Base-by-base conservation (phyloP, 768 basidiomycete species). In the Cystobasidium tubakii region DNA sequence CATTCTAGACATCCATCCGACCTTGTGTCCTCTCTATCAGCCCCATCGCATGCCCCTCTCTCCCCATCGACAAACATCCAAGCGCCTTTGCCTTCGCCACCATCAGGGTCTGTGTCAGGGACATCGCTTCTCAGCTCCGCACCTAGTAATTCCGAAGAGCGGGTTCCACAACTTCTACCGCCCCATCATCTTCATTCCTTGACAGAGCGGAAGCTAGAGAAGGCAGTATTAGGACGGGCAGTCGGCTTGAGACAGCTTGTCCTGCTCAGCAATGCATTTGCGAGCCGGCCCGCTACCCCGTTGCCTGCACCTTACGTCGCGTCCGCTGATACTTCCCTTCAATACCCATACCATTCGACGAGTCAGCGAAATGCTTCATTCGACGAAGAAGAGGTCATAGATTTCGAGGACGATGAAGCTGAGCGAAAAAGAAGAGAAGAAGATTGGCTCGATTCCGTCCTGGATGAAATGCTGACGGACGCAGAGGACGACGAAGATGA, bases 221-320 rank as follows among this genome's bases (percentile, higher is more conserved):
- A 67, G 27, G 66, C 66, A 42, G 66, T 50, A 13, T 36, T 67
- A 25, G 66, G 66, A 1, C 42, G 46, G 10, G 66, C 66, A 23
- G 66, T 67, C 66, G 66, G 66, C 19, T 42, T 73, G 10, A 54
- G 71, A 4, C 71, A 73, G 27, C 57, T 73, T 39, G 71, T 73
- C 71, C 71, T 73, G 1, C 62, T 73, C 31, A 63, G 57, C 71
- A 73, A 73, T 50, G 60, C 71, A 33, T 73, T 63, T 34, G 55
- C 71, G 33, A 34, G 15, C 60, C 12, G 39, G 19, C 60, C 71
- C 36, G 36, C 57, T 46, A 1, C 60, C 23, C 53, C 69, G 23
- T 6, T 13, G n/a, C 44, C 69, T 27, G 15, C 66, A 1, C 21
- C 31, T 27, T 12, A 27, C n/a, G n/a, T n/a, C n/a, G n/a, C n/a